Base-by-base conservation (phyloP, 768 basidiomycete species). In the Leccinum incarnatum region DNA sequence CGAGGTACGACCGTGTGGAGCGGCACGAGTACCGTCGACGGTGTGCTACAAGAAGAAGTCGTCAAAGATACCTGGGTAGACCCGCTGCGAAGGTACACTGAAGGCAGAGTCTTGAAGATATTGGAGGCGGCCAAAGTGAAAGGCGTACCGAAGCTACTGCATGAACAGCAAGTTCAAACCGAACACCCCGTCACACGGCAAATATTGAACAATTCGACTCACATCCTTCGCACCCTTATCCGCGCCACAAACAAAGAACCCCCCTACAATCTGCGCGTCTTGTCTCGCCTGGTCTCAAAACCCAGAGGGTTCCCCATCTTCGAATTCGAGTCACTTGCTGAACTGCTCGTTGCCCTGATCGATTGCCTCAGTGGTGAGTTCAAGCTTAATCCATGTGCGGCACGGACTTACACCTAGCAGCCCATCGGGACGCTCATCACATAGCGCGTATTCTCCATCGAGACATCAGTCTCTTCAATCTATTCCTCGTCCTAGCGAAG, bases 31-130 rank as follows among this genome's bases (percentile, higher is more conserved):
- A 29, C 15, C 0, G 42, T 23, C 8, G 7, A 21, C 5, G 6
- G 21, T 2, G 40, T 51, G 12, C 23, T 19, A 2, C n/a, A 46
- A 9, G 56, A 59, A 15, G 61, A 56, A 3, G 51, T 53, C 1
- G 37, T 62, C 17, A 62, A 59, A 21, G 54, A 62, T 19, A 29
- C 45, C 6, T 62, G 54, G 46, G 36, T 60, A 2, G 54, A 60
- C 30, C 61, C 40, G 1, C n/a, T 50, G 4, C 19, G 42, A 32
- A 21, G 23, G 27, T 58, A 32, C 8, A 32, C 52, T 9, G 46
- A 47, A 47, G 46, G 17, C 2, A 45, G 23, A 15, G 17, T 37
- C 5, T 37, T 21, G 19, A 51, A 34, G 50, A 15, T 51, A 1
- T 10, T 52, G 2, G 34, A 36, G 51, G 19, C 1, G 2, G 34